Base-by-base conservation (phyloP, 148 eudicot species). In the Hydrangea macrophylla region DNA sequence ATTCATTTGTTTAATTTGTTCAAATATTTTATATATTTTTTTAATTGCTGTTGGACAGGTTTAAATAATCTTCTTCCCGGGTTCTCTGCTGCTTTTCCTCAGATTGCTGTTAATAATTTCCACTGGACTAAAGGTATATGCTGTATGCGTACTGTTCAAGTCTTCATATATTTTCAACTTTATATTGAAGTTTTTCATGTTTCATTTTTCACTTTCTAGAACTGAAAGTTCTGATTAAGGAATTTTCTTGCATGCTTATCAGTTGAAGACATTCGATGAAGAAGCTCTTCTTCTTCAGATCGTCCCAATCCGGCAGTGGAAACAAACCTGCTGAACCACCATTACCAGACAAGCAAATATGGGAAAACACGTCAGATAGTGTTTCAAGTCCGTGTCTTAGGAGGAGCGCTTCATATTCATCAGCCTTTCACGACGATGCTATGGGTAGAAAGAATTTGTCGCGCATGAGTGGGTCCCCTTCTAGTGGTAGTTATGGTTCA, bases 201-300 rank as follows among this genome's bases (percentile, higher is more conserved):
- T 58, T 31, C 62, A 15, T 30, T 31, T 31, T 30, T 58, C 1
- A 15, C 18, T 31, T 31, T 30, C 32, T 4, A n/a, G 62, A 23
- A 55, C 17, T 31, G 62, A 32, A 55, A 35, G 2, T 58, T 58
- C 0, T 18, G 20, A 48, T 2, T 48, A 18, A 48, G 53, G n/a
- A 48, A 48, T 17, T 0, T 48, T 22, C 22, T 48, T 48, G 20
- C 53, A 20, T 31, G 18, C 37, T 22, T 25, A 55, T 60, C 7
- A 45, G 56, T 39, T n/a, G 76, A 55, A 72, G 68, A 60, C 35
- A 25, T 32, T 59, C 64, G 64, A 90, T 87, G 92, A 92, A 90
- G 88, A 92, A 88, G 70, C 67, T 88, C 33, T 92, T 90, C 84
- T 86, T 80, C 68, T 90, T 90, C 79, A 77, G 84, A 79, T 84